Evolutionary conservation across 2,329 filamentous ascomycete genomes (phyloP).

Genomic region (Neonectria faginata): DNA sequence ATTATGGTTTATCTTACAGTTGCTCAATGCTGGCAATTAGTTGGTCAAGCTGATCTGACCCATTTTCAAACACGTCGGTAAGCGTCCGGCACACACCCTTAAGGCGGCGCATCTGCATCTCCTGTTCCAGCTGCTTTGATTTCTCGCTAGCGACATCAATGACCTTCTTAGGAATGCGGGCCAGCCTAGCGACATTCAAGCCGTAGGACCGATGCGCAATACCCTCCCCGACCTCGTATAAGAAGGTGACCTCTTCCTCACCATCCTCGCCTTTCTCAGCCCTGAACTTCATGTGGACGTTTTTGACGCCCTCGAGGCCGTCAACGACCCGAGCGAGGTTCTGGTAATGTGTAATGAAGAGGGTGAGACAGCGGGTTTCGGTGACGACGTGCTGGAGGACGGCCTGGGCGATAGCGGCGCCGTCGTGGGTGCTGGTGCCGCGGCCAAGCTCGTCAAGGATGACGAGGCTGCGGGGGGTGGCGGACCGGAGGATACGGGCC

Average conservation of each 20-base stretch:
- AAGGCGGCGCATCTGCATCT: slow-evolving; percentile 73
- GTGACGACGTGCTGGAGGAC: slow-evolving; percentile 87
- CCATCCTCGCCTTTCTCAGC: slow-evolving; percentile 55
- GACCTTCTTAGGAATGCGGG: slow-evolving; percentile 80
- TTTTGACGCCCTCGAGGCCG: slow-evolving; percentile 77
- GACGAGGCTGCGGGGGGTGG: slow-evolving; percentile 85
- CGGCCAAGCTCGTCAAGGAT: slow-evolving; percentile 95
- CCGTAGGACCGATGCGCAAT: slow-evolving; percentile 96
- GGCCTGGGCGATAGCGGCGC: slow-evolving; percentile 93
- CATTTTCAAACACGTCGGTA: slow-evolving; percentile 53
- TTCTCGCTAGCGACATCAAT: slow-evolving; percentile 84
- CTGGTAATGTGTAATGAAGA: slow-evolving; percentile 99
- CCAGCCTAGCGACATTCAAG: slow-evolving; percentile 89
- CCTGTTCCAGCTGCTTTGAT: slow-evolving; percentile 82
- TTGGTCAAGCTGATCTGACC: slow-evolving; percentile 61
- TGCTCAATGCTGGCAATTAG: slow-evolving; percentile 70
- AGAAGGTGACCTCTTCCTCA: slow-evolving; percentile 87
- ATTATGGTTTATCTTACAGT: slow-evolving; percentile 54
- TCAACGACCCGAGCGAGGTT: slow-evolving; percentile 78
- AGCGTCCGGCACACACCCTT: slow-evolving; percentile 60
- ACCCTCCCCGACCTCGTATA: slow-evolving; percentile 92
- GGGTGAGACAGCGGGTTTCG: slow-evolving; percentile 79
- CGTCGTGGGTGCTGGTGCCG: slow-evolving; percentile 94
- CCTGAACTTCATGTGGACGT: slow-evolving; percentile 95
- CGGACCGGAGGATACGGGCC: slow-evolving; percentile 87